These are phyloP conservation scores for Aspergillus nanangensis DNA, from an alignment of 495 filamentous ascomycete species.

Conservation along the genomic window DNA sequence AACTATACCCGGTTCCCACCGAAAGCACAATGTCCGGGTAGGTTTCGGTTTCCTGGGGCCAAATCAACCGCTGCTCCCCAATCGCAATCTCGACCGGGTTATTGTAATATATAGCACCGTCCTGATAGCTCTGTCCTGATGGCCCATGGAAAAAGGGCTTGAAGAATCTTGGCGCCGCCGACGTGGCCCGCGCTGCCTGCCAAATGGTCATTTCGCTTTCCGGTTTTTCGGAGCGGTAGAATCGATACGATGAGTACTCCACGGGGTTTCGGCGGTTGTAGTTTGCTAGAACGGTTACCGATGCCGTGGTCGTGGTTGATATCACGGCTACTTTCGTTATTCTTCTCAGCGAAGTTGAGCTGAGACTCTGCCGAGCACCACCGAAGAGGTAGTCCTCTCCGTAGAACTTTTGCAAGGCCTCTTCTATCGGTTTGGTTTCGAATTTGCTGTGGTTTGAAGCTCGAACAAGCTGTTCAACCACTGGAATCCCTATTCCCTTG, in stretches of 20 bases:
- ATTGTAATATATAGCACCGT: constrained; percentile 1
- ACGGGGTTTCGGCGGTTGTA: not conserved
- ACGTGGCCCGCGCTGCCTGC: constrained; percentile 49
- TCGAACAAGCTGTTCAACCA: not conserved
- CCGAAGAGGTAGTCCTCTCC: not conserved
- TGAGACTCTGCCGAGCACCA: not conserved
- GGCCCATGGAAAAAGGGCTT: constrained; percentile 16
- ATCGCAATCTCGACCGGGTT: not conserved
- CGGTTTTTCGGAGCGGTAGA: constrained; percentile 1
- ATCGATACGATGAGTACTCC: not conserved
- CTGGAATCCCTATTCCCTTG: not conserved
- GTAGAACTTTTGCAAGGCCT: not conserved
- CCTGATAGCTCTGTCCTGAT: not conserved
- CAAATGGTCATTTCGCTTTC: constrained; percentile 17
- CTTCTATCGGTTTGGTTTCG: not conserved
- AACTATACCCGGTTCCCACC: not conserved
- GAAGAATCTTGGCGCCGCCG: constrained; percentile 43
- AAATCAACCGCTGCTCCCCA: not conserved
- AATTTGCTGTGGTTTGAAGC: constrained; percentile 2
- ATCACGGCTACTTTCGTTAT: not conserved
- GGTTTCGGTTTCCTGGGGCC: not conserved
- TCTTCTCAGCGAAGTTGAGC: not conserved
- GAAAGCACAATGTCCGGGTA: constrained; percentile 1
- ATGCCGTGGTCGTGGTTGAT: not conserved
- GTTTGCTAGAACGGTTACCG: not conserved